phyloP scores from a whole-genome alignment of 2,329 filamentous ascomycete genomes.

The Pestalotiopsis sp. region DNA sequence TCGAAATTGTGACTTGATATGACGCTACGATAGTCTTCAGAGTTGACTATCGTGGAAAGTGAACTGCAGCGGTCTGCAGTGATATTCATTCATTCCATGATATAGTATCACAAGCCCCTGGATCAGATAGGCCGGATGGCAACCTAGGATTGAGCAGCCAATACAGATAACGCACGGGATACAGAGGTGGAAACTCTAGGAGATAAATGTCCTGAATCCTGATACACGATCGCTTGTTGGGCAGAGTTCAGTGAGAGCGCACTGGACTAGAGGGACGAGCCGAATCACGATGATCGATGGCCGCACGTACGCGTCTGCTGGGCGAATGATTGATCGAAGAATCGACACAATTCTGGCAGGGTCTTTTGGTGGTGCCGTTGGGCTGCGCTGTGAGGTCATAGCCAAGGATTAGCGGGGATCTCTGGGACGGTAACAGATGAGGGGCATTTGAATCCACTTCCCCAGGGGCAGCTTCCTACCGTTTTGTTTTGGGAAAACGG shows the following conservation, averaged over 20 bases:
- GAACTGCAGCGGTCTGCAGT: neutral
- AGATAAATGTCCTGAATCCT: neutral
- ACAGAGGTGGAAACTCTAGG: neutral
- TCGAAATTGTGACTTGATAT: neutral
- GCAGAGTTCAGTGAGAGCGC: neutral
- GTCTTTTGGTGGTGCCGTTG: conserved; percentile 3
- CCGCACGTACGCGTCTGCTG: neutral
- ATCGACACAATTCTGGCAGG: conserved; percentile 4
- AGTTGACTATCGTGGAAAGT: neutral
- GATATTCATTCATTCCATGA: neutral
- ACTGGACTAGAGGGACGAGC: neutral
- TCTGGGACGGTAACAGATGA: conserved; percentile 6
- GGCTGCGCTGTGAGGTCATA: conserved; percentile 9
- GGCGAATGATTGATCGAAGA: neutral
- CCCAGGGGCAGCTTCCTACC: neutral
- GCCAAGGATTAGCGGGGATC: neutral
- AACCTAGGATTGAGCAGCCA: neutral
- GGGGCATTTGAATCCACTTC: conserved; percentile 11
- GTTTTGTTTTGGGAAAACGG: neutral
- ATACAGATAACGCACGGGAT: neutral
- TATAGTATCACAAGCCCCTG: neutral
- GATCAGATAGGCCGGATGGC: neutral
- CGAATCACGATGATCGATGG: neutral
- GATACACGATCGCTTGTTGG: neutral
- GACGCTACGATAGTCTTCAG: neutral